phyloP scores from a whole-genome alignment of 2,329 filamentous ascomycete genomes.

The Knufia petricola region DNA sequence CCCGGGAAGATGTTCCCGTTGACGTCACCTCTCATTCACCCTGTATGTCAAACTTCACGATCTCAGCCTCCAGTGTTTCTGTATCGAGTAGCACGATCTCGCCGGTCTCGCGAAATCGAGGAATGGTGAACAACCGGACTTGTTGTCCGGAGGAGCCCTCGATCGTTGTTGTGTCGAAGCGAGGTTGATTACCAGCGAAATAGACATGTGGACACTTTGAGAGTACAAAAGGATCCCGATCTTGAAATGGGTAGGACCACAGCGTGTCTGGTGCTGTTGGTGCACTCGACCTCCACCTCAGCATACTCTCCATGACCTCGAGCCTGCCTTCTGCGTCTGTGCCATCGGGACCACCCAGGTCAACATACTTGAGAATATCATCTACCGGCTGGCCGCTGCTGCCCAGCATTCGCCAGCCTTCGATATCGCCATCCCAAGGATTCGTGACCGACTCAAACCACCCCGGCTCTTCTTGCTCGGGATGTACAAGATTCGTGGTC shows the following conservation, averaged over 20 bases:
- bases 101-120: constrained; percentile 67
- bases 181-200: constrained; percentile 76
- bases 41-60: constrained; percentile 49
- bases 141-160: constrained; percentile 54
- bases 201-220: constrained; percentile 80
- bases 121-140: constrained; percentile 72
- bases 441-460: constrained; percentile 91
- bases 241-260: constrained; percentile 96
- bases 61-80: constrained; percentile 71
- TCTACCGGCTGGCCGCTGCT: constrained; percentile 88
- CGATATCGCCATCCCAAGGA: constrained; percentile 81
- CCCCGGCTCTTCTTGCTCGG: constrained; percentile 41
- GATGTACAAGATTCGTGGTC: constrained; percentile 33
- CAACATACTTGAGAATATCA: constrained; percentile 86
- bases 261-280: constrained; percentile 93
- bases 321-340: constrained; percentile 48
- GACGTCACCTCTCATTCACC: constrained; percentile 12
- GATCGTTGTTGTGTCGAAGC: constrained; percentile 63
- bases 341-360: constrained; percentile 30
- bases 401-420: constrained; percentile 79
- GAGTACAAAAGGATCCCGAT: constrained; percentile 83
- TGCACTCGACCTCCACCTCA: constrained; percentile 81
- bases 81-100: constrained; percentile 76
- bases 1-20: too few species aligned
- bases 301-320: constrained; percentile 84